phyloP scores from a whole-genome alignment of 2,329 filamentous ascomycete species.

The Epichloe uncinata region DNA sequence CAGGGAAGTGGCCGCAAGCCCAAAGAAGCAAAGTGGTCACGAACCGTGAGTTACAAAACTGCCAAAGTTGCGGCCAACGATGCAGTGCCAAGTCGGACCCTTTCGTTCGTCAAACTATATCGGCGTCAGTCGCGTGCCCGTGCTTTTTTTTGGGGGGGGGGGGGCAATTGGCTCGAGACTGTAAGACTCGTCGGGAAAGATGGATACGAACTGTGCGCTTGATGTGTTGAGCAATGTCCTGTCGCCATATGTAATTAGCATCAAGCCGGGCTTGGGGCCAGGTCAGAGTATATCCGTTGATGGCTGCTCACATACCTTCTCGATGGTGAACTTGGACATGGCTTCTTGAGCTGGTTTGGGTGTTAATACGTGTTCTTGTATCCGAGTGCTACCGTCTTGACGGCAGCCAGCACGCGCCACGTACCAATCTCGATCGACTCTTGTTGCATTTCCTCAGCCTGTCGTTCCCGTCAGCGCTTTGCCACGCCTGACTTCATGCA shows the following conservation, averaged over 20 bases:
- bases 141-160: too few relatives aligned
- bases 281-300: background rate
- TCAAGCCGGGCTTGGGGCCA: background rate
- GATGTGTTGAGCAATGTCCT: conserved; percentile 94
- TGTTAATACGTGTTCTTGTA: background rate
- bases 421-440: conserved; percentile 92
- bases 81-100: conserved; percentile 98
- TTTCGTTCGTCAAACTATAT: conserved; percentile 87
- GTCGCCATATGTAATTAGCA: conserved; percentile 10
- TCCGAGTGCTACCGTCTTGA: background rate
- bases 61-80: conserved; percentile 95
- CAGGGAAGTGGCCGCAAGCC: too few relatives aligned
- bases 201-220: conserved; percentile 63
- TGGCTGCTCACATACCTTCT: conserved; percentile 33
- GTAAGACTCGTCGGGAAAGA: background rate
- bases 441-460: conserved; percentile 96
- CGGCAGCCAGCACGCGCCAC: conserved; percentile 19
- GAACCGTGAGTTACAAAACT: conserved; percentile 97
- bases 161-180: background rate
- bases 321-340: conserved; percentile 49
- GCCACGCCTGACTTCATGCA: background rate
- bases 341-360: conserved; percentile 41
- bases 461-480: conserved; percentile 18
- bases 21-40: conserved; percentile 12
- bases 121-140: background rate